Evolutionary conservation across 768 basidiomycete genomes (phyloP).

Genomic region (Russula sp.): DNA sequence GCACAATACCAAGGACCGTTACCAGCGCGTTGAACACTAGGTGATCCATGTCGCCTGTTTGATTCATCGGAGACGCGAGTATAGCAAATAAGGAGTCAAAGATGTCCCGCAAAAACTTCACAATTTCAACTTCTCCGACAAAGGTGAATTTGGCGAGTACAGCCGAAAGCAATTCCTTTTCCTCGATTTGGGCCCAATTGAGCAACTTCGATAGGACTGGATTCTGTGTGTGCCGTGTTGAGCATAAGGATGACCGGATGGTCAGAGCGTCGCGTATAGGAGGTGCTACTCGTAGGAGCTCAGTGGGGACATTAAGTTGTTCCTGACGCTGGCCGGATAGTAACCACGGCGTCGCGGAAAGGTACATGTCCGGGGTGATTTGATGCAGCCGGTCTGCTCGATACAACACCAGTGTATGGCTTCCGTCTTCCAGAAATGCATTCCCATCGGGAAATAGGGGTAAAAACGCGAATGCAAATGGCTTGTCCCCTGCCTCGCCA

Average conservation of each 20-base stretch:
- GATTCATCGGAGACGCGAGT: conserved; percentile 68
- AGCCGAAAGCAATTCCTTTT: conserved; percentile 59
- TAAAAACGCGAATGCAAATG: conserved; percentile 90
- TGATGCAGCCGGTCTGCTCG: conserved; percentile 65
- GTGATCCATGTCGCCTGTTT: conserved; percentile 71
- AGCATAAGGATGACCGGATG: conserved; percentile 86
- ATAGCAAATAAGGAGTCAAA: conserved; percentile 93
- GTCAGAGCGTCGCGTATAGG: conserved; percentile 72
- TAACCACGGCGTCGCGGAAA: conserved; percentile 59
- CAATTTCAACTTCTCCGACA: conserved; percentile 90
- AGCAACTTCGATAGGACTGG: conserved; percentile 72
- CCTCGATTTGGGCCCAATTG: conserved; percentile 68
- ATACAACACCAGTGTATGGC: conserved; percentile 80
- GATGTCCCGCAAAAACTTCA: conserved; percentile 86
- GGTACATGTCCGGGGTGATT: conserved; percentile 64
- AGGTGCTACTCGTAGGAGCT: conserved; percentile 58
- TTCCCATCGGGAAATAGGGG: conserved; percentile 74
- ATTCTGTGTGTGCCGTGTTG: conserved; percentile 90
- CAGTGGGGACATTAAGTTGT: conserved; percentile 48
- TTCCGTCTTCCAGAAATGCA: conserved; percentile 85
- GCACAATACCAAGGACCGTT: conserved; percentile 85
- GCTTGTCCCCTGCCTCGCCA: conserved; percentile 51
- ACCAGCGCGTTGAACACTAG: conserved; percentile 89
- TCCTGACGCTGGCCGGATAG: conserved; percentile 53
- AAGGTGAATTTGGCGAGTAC: conserved; percentile 84